Conservation (phyloP, 768 basidiomycete species). For the Leccinum subtestaceum region DNA sequence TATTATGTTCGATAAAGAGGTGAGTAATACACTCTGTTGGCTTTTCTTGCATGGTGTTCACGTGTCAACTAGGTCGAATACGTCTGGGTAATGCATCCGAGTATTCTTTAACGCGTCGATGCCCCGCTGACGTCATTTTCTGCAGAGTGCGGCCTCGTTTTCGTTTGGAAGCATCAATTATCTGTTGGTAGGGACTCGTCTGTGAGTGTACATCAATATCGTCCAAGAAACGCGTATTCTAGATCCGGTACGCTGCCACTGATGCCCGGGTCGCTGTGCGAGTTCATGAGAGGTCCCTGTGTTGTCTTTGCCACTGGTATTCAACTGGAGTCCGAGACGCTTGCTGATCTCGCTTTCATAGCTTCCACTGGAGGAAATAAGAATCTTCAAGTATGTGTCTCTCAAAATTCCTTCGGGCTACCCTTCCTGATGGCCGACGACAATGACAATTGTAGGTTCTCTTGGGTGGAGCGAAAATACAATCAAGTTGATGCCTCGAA, state of each 20-base stretch:
- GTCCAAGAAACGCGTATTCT: background rate
- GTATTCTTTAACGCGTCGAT: background rate
- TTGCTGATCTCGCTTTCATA: background rate
- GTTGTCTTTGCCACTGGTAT: background rate
- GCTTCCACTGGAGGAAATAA: slow-evolving; percentile 9
- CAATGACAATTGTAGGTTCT: slow-evolving; percentile 15
- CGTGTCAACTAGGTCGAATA: slow-evolving; percentile 10
- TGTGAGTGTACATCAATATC: background rate
- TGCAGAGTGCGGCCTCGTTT: background rate
- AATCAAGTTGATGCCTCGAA: background rate
- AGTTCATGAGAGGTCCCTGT: background rate
- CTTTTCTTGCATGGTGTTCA: background rate
- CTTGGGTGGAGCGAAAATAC: background rate
- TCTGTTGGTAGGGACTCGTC: slow-evolving; percentile 8
- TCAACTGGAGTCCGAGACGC: background rate
- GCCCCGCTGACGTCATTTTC: background rate
- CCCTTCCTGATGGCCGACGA: background rate
- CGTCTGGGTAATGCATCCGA: slow-evolving; percentile 14
- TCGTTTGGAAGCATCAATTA: background rate
- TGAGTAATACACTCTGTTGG: background rate
- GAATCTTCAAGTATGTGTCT: slow-evolving; percentile 6
- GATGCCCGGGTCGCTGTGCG: slow-evolving; percentile 11
- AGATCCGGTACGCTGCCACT: slow-evolving; percentile 23
- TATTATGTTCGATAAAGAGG: slow-evolving; percentile 17
- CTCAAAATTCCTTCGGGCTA: background rate